phyloP scores from a whole-genome alignment of 345 rosid species.

The Linum usitatissimum region DNA sequence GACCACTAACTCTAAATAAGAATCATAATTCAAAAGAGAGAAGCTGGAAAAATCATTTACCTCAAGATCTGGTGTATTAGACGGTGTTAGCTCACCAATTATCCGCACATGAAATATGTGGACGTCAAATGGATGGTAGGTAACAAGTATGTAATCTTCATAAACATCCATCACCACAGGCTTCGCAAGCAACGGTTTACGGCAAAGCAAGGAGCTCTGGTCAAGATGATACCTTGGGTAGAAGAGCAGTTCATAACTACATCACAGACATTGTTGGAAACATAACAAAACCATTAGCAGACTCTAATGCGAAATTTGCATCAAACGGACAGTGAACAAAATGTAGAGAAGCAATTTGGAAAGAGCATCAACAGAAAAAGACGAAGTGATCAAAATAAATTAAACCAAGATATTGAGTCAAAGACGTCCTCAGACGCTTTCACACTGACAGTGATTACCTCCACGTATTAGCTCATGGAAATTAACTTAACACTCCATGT shows the following conservation, averaged over 20 bases:
- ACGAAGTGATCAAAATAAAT: no score
- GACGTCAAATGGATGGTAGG: constrained; percentile 84
- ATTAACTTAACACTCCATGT: background rate
- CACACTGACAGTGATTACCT: background rate
- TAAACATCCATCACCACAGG: constrained; percentile 98
- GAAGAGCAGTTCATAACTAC: constrained; percentile 87
- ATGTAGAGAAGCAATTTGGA: background rate
- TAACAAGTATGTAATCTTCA: constrained; percentile 70
- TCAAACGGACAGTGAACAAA: background rate
- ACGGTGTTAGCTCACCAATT: constrained; percentile 69
- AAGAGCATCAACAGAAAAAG: background rate
- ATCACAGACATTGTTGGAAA: constrained; percentile 11
- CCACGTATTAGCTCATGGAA: background rate
- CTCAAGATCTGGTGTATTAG: constrained; percentile 69
- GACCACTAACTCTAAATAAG: constrained; percentile 7
- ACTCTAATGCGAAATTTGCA: background rate
- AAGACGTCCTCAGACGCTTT: background rate
- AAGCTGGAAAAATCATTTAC: constrained; percentile 32
- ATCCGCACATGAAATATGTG: constrained; percentile 76
- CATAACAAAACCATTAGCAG: background rate
- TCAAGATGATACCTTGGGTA: constrained; percentile 97
- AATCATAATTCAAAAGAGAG: constrained; percentile 7
- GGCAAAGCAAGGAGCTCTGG: constrained; percentile 81
- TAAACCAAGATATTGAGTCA: background rate
- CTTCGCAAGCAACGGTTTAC: constrained; percentile 72